These are phyloP conservation scores for Chimonanthus salicifolius DNA, from an alignment of 164 flowering plant genomes.

Conservation along the genomic window DNA sequence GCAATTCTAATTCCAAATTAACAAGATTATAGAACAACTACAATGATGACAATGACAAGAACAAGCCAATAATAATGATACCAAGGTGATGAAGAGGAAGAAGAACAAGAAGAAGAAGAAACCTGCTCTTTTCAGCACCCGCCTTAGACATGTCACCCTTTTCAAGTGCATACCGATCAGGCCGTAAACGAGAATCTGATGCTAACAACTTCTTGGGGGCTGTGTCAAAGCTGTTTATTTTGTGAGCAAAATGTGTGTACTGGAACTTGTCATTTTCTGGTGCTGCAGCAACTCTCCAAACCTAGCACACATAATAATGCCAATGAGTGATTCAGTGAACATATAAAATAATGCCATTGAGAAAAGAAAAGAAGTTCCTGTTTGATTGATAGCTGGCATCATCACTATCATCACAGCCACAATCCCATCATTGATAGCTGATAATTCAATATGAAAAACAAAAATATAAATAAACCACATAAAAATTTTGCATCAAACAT, in stretches of 20 bases:
- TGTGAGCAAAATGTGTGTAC: constrained; percentile 79
- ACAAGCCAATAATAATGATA: neutral
- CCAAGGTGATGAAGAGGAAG: neutral
- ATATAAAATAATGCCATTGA: no score
- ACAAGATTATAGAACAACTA: no score
- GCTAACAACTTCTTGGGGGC: constrained; percentile 79
- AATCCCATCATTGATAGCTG: no score
- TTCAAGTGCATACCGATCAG: constrained; percentile 83
- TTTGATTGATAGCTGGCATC: no score
- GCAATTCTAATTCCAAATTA: neutral
- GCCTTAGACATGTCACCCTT: constrained; percentile 70
- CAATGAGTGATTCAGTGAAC: neutral
- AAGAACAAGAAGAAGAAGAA: neutral
- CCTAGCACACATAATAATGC: constrained; percentile 27
- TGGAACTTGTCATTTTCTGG: constrained; percentile 72
- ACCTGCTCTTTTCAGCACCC: constrained; percentile 85
- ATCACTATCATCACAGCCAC: no score
- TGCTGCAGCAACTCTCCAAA: constrained; percentile 63
- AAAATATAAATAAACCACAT: no score
- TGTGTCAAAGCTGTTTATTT: constrained; percentile 77
- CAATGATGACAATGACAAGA: no score
- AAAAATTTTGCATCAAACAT: no score
- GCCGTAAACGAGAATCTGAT: constrained; percentile 87
- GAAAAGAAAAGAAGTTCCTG: no score
- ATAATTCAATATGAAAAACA: no score